Evolutionary conservation across 2,329 filamentous ascomycete species (phyloP), one percentile per base, ranked within the genome.

Genomic region (Paecilomyces sp.): DNA sequence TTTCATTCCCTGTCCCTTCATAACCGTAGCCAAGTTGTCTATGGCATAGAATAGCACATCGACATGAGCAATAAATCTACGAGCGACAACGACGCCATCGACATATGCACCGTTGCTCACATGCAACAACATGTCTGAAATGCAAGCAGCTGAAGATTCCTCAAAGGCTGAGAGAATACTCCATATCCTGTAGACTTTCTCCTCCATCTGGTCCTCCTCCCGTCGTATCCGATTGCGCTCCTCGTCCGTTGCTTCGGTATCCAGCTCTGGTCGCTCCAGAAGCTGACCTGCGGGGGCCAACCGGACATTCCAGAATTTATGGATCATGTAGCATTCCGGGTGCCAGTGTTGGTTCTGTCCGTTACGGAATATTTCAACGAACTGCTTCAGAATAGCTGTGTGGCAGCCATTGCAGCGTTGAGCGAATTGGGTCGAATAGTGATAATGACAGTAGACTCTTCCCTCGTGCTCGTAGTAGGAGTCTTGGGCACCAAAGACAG

Each of bases 261-360:
- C 81, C 11, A 75, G 66, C 57, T 77, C 72, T 3, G 74, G 72
- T 18, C 67, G 75, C 59, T 81, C 77, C 36, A 80, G 70, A 11
- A 76, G 71, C 60, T 86, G 81, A 50, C 83, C 81, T 11, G 84
- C 81, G 28, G 86, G 83, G 11, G 87, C 86, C 41, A 99, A 81
- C 57, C 94, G 88, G 61, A 99, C 94, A 72, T 97, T 99, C 94
- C 94, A 99, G 76, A 97, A 99, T 71, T 99, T 99, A 79, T 99
- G 94, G 63, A 99, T 99, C 94, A 99, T 99, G 77, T 99, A 99
- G 76, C 94, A 99, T 76, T 99, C 94, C 1, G 94, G 94, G 72
- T 99, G 94, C 94, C 94, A 99, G 74, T 99, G 94, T 71, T 99
- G 94, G 71, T 97, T 97, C 73, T 96, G 90, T 1, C 93, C 93